Percentiles rank a stretch among this genome's conserved stretches.
phyloP scores from a whole-genome alignment of 2,329 filamentous ascomycete genomes.

The Aspergillus hortae region DNA sequence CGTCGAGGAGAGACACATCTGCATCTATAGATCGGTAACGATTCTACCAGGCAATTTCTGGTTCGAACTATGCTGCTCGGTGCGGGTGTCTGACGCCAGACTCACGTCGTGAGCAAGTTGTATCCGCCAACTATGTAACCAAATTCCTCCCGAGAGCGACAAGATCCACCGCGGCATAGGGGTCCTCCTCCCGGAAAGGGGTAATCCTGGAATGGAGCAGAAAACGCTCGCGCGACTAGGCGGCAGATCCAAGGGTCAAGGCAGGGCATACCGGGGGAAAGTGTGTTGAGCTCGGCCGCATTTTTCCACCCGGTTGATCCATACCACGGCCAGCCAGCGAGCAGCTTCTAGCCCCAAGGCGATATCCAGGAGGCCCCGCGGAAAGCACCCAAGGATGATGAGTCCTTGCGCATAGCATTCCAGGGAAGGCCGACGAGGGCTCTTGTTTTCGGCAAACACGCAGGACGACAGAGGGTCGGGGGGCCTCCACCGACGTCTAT shows the following conservation, averaged over 20 bases:
- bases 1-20: too few relatives aligned
- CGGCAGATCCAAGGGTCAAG: background rate
- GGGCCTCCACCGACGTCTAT: constrained; percentile 28
- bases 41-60: too few relatives aligned
- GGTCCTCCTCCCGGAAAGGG: too few relatives aligned
- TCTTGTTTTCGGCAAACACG: constrained; percentile 5
- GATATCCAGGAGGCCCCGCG: background rate
- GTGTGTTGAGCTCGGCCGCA: background rate
- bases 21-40: too few relatives aligned
- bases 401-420: constrained; percentile 31
- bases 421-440: constrained; percentile 13
- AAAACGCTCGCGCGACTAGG: too few relatives aligned
- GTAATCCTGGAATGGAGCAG: too few relatives aligned
- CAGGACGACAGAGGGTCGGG: constrained; percentile 10
- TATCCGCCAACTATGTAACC: too few relatives aligned
- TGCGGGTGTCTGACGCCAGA: too few relatives aligned
- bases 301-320: constrained; percentile 12
- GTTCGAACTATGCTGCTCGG: too few relatives aligned
- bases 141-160: too few relatives aligned
- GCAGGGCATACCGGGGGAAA: background rate
- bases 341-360: background rate
- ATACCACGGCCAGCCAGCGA: constrained; percentile 11
- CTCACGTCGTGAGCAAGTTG: too few relatives aligned
- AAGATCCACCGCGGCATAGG: too few relatives aligned
- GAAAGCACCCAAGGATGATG: background rate